These are phyloP conservation scores for Breviolum minutum DNA, from an alignment of 73 alveolate species.

Conservation along the genomic window DNA sequence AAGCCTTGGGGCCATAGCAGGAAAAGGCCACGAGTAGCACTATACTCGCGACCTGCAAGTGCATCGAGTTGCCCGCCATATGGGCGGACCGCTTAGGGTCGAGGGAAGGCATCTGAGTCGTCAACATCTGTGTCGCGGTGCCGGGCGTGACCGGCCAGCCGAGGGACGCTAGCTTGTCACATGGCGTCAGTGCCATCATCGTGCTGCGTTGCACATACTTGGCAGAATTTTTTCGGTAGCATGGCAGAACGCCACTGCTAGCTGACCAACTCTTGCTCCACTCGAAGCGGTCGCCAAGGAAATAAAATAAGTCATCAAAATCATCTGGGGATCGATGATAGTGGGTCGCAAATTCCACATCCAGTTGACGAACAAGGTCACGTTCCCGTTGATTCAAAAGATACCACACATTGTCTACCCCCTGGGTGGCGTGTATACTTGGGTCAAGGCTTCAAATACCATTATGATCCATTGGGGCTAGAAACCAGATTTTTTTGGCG, in stretches of 20 bases:
- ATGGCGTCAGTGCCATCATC: neutral
- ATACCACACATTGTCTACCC: neutral
- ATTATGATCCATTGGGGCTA: neutral
- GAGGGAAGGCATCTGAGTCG: neutral
- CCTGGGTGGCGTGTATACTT: neutral
- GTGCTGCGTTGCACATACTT: neutral
- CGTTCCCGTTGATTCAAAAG: neutral
- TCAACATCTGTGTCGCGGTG: neutral
- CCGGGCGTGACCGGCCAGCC: constrained; percentile 13
- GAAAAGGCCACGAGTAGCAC: neutral
- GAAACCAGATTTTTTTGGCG: neutral
- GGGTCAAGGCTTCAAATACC: neutral
- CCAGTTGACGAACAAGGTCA: neutral
- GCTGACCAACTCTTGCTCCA: neutral
- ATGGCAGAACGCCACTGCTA: neutral
- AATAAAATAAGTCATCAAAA: neutral
- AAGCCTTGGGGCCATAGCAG: neutral
- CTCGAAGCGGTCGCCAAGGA: neutral
- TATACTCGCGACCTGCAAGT: neutral
- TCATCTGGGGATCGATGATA: neutral
- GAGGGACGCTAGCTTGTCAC: neutral
- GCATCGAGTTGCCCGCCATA: constrained; percentile 13
- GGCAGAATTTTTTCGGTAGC: neutral
- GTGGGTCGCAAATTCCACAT: neutral
- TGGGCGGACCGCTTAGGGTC: neutral